phyloP scores from a whole-genome alignment of 176 grass and related monocot species.

The Oryza punctata region DNA sequence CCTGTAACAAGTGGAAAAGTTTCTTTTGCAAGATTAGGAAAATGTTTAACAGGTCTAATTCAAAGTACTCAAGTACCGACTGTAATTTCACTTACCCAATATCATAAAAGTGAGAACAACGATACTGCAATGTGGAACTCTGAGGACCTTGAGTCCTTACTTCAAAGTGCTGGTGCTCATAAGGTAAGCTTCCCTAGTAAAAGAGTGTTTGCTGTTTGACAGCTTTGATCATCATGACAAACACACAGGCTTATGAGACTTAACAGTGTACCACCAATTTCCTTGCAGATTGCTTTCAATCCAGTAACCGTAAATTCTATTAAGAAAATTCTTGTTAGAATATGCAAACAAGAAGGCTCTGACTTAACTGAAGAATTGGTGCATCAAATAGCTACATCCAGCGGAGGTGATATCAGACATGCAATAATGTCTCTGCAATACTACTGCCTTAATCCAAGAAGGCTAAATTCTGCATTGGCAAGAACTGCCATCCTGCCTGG shows the following conservation, averaged over 20 bases:
- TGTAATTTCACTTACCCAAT: slow-evolving; percentile 81
- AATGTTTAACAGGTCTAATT: slow-evolving; percentile 70
- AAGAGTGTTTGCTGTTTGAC: background rate
- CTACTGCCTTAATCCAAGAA: slow-evolving; percentile 61
- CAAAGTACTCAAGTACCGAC: slow-evolving; percentile 73
- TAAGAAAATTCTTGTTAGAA: slow-evolving; percentile 78
- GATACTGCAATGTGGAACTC: slow-evolving; percentile 52
- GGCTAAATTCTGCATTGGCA: slow-evolving; percentile 36
- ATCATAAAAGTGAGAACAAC: slow-evolving; percentile 70
- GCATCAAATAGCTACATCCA: slow-evolving; percentile 83
- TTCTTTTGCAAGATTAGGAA: slow-evolving; percentile 80
- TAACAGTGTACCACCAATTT: slow-evolving; percentile 6
- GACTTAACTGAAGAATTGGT: slow-evolving; percentile 59
- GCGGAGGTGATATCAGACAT: slow-evolving; percentile 92
- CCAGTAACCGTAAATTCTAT: slow-evolving; percentile 83
- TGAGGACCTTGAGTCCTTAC: slow-evolving; percentile 76
- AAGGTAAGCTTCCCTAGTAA: slow-evolving; percentile 64
- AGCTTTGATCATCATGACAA: background rate
- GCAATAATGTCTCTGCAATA: slow-evolving; percentile 97
- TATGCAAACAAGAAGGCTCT: slow-evolving; percentile 78
- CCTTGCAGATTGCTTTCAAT: slow-evolving; percentile 82
- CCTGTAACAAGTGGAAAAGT: slow-evolving; percentile 75
- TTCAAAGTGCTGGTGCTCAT: slow-evolving; percentile 80
- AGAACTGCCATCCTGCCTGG: slow-evolving; percentile 27
- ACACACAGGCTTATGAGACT: slow-evolving; percentile 9